Evolutionary conservation across 139 green algal species (phyloP).

Genomic region (Zygnema circumcarinatum): DNA sequence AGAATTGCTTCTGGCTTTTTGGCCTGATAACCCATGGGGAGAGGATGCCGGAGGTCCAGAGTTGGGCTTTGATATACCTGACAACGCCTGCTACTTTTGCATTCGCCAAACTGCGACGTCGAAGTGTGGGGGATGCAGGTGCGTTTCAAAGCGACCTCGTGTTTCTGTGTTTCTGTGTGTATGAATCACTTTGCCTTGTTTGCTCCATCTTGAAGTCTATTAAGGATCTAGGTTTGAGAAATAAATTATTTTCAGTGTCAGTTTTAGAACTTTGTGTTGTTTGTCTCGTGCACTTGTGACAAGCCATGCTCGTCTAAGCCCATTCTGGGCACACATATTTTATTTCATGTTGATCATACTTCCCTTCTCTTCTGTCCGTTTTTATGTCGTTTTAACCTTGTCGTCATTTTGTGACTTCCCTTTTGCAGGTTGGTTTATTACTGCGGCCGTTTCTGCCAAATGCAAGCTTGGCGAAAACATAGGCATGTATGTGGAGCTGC

Average conservation of each 20-base stretch:
- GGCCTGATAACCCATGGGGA: neutral
- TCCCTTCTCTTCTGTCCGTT: too few species aligned
- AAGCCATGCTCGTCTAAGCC: too few species aligned
- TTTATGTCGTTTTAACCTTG: neutral
- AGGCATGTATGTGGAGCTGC: constrained; percentile 46
- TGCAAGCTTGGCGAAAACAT: constrained; percentile 50
- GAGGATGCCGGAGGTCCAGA: neutral
- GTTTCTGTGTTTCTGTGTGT: too few species aligned
- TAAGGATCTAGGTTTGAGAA: too few species aligned
- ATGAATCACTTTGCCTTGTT: too few species aligned
- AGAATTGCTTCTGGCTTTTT: neutral
- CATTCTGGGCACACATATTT: too few species aligned
- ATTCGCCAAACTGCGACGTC: constrained; percentile 27
- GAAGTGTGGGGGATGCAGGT: constrained; percentile 55
- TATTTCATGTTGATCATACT: too few species aligned
- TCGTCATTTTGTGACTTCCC: neutral
- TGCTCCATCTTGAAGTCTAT: too few species aligned
- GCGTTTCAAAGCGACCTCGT: neutral
- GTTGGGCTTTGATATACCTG: constrained; percentile 29
- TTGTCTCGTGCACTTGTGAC: too few species aligned
- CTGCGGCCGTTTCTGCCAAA: constrained; percentile 41
- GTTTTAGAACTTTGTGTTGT: too few species aligned
- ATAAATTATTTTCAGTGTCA: too few species aligned
- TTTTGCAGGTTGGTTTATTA: constrained; percentile 47
- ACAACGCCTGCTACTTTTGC: constrained; percentile 53